Evolutionary conservation across 352 stramenopile species (phyloP).

Genomic region (Blastocystis sp.): DNA sequence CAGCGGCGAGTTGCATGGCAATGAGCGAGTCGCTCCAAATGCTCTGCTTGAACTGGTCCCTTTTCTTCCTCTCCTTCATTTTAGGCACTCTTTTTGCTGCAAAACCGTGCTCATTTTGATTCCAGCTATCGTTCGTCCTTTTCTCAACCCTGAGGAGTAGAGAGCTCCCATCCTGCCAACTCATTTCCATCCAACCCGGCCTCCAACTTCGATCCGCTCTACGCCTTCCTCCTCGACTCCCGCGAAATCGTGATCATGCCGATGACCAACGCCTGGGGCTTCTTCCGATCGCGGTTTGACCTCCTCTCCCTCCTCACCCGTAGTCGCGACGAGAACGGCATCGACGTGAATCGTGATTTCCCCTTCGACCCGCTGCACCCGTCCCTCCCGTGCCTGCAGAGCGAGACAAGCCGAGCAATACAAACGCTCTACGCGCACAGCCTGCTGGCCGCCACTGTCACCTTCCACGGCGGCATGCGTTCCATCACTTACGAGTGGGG

Average conservation of each 20-base stretch:
- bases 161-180: neutral
- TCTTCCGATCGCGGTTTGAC: constrained; percentile 12
- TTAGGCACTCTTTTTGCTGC: constrained; percentile 45
- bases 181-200: neutral
- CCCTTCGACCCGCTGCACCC: constrained; percentile 39
- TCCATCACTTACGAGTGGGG: constrained; percentile 68
- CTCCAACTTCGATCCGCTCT: constrained; percentile 12
- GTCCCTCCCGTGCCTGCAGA: constrained; percentile 21
- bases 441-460: constrained; percentile 62
- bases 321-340: constrained; percentile 36
- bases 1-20: constrained; percentile 66
- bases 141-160: neutral
- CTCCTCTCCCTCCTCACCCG: too few species aligned
- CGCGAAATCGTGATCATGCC: constrained; percentile 67
- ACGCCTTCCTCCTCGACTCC: constrained; percentile 38
- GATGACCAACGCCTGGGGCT: constrained; percentile 66
- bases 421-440: constrained; percentile 37
- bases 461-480: constrained; percentile 55
- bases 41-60: constrained; percentile 38
- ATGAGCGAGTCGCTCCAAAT: constrained; percentile 57
- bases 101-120: constrained; percentile 55
- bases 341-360: constrained; percentile 68
- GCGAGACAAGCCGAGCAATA: constrained; percentile 45
- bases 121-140: neutral
- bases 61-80: constrained; percentile 18